Conservation (phyloP, 2,329 filamentous ascomycete genomes). For the Clarireedia monteithiana region DNA sequence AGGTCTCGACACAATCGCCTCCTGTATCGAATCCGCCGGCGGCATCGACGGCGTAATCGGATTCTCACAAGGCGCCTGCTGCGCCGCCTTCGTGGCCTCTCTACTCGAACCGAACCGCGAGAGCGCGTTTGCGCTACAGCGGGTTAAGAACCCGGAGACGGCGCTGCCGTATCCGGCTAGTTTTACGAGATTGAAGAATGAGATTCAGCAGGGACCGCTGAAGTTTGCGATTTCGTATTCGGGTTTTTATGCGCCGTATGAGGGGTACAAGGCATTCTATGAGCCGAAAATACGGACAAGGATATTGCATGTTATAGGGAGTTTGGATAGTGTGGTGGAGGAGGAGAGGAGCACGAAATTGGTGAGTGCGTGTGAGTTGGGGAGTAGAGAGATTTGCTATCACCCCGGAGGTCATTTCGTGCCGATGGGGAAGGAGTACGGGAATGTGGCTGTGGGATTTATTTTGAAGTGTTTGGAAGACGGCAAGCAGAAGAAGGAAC, state of each 20-base stretch:
- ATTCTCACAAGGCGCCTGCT: conserved; percentile 72
- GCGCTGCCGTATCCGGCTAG: conserved; percentile 44
- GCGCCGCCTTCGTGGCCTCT: conserved; percentile 64
- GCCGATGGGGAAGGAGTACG: conserved; percentile 74
- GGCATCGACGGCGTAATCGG: conserved; percentile 73
- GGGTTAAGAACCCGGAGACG: conserved; percentile 21
- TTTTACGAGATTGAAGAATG: conserved; percentile 34
- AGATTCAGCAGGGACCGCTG: conserved; percentile 41
- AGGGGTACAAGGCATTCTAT: conserved; percentile 61
- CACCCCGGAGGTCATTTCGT: conserved; percentile 82
- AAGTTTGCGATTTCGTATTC: conserved; percentile 72
- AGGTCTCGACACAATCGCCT: conserved; percentile 57
- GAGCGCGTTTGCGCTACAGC: conserved; percentile 36
- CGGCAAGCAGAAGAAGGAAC: conserved; percentile 45
- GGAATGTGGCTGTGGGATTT: conserved; percentile 67
- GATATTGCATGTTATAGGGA: conserved; percentile 73
- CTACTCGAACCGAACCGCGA: conserved; percentile 53
- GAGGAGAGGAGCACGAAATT: conserved; percentile 63
- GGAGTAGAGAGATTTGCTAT: conserved; percentile 48
- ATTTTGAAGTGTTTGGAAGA: conserved; percentile 40
- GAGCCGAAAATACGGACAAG: conserved; percentile 70
- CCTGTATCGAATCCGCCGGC: conserved; percentile 51
- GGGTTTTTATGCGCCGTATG: conserved; percentile 61
- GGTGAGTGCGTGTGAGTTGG: conserved; percentile 44
- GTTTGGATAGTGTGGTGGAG: conserved; percentile 80